Percentiles rank a stretch among this genome's conserved stretches.
These are phyloP conservation scores for Cymodocea nodosa DNA, from an alignment of 116 monocot species.

Conservation along the genomic window DNA sequence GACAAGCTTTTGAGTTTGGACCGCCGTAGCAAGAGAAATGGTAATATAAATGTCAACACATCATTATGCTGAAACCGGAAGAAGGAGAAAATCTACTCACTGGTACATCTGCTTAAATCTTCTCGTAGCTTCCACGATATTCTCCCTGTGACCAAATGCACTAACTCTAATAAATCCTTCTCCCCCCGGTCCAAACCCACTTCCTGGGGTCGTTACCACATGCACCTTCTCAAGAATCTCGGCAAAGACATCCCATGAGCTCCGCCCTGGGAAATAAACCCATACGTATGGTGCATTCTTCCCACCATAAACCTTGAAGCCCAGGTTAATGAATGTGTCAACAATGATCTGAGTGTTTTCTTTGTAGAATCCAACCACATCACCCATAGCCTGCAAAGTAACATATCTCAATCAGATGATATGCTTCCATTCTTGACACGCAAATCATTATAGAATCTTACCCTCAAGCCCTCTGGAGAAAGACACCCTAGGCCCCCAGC, in stretches of 20 bases:
- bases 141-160: constrained; percentile 66
- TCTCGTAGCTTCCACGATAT: constrained; percentile 58
- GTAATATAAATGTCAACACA: too few species aligned
- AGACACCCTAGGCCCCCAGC: constrained; percentile 86
- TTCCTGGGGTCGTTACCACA: constrained; percentile 74
- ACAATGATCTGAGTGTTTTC: constrained; percentile 58
- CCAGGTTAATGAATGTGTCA: constrained; percentile 56
- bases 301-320: constrained; percentile 73
- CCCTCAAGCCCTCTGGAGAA: constrained; percentile 74
- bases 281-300: constrained; percentile 84
- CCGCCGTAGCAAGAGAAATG: too few species aligned
- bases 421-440: neutral
- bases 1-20: too few species aligned
- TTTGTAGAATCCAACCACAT: constrained; percentile 58
- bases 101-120: constrained; percentile 68
- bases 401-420: neutral
- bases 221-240: constrained; percentile 85
- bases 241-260: constrained; percentile 83
- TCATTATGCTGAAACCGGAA: too few species aligned
- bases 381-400: constrained; percentile 48
- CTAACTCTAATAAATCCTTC: constrained; percentile 86
- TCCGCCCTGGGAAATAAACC: constrained; percentile 75
- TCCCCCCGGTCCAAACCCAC: constrained; percentile 85
- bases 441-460: constrained; percentile 7
- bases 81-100: constrained; percentile 14